Conservation (phyloP, 2,329 filamentous ascomycete genomes). For the Chaetomiaceae sp. region DNA sequence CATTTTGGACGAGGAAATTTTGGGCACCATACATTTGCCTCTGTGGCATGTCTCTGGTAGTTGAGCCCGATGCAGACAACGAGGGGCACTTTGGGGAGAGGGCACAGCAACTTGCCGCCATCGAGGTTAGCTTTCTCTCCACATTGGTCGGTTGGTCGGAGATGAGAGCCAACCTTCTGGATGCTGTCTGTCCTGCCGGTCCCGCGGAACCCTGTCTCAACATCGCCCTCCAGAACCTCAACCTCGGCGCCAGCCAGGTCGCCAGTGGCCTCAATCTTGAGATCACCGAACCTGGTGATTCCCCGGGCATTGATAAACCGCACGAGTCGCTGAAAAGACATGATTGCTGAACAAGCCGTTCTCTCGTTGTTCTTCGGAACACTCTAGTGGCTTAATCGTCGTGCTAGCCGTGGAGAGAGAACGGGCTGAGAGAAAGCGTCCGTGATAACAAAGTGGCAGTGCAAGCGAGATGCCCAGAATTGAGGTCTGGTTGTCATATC, state of each 20-base stretch:
- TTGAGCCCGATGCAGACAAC: conserved; percentile 1
- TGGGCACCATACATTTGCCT: neutral
- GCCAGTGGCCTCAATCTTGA: neutral
- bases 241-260: neutral
- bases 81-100: neutral
- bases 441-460: no score
- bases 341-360: no score
- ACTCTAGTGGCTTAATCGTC: no score
- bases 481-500: no score
- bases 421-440: no score
- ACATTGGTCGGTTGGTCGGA: neutral
- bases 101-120: neutral
- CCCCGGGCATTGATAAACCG: neutral
- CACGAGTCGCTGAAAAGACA: neutral
- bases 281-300: neutral
- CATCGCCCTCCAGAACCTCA: neutral
- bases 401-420: no score
- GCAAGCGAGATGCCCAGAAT: no score
- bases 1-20: no score
- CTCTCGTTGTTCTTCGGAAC: no score
- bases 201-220: neutral
- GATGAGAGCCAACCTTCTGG: neutral
- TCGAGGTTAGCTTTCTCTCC: neutral
- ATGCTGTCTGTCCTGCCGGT: neutral
- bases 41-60: neutral